These are phyloP conservation scores for Bolboschoenoplectus hybrid DNA, from an alignment of 202 grass and related monocot genomes.

Conservation along the genomic window DNA sequence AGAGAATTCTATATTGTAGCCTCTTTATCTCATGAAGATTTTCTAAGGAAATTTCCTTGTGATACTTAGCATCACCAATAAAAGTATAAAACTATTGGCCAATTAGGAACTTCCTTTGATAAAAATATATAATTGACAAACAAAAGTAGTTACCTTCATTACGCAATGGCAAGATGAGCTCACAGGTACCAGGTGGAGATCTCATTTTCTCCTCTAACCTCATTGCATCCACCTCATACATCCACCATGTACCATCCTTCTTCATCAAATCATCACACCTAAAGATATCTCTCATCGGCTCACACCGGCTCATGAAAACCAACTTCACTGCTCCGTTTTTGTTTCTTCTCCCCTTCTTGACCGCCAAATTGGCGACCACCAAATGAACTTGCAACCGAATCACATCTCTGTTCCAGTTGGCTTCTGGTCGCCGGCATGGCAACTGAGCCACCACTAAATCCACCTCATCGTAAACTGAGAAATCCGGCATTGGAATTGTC, in stretches of 20 bases:
- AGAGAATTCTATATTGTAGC: too few relatives aligned
- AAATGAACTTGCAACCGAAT: slow-evolving; percentile 77
- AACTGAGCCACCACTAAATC: slow-evolving; percentile 83
- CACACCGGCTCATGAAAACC: slow-evolving; percentile 59
- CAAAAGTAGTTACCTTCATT: slow-evolving; percentile 60
- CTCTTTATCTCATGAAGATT: too few relatives aligned
- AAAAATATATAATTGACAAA: not conserved
- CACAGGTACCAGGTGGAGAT: slow-evolving; percentile 72
- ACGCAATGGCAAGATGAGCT: slow-evolving; percentile 76
- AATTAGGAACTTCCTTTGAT: not conserved
- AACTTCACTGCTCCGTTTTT: slow-evolving; percentile 53
- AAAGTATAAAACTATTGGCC: not conserved
- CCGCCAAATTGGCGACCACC: slow-evolving; percentile 59
- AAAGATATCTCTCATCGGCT: slow-evolving; percentile 82
- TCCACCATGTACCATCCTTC: slow-evolving; percentile 72
- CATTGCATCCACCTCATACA: slow-evolving; percentile 58
- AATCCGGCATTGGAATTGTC: slow-evolving; percentile 56
- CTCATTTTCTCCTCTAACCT: slow-evolving; percentile 73
- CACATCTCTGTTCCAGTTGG: slow-evolving; percentile 70
- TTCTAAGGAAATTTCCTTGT: too few relatives aligned
- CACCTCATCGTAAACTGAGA: slow-evolving; percentile 41
- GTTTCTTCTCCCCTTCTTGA: slow-evolving; percentile 43
- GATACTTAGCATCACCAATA: not conserved
- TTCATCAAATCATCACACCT: slow-evolving; percentile 85
- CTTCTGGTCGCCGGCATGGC: slow-evolving; percentile 53